Evolutionary conservation across 257 asterid species (phyloP).

Genomic region (Salvia rosmarinus): DNA sequence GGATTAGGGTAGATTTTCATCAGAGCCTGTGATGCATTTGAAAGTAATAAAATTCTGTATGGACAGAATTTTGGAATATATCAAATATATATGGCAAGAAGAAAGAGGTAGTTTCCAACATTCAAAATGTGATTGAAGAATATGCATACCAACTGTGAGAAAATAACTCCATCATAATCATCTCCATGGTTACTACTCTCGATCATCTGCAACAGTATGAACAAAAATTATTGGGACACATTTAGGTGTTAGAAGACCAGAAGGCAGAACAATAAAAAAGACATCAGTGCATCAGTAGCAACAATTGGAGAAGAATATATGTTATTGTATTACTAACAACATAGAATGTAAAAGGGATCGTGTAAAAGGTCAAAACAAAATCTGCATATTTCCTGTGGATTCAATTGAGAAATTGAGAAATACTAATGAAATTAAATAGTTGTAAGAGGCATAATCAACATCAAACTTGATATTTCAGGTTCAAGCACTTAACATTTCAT

Average conservation of each 20-base stretch:
- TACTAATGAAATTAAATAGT: slow-evolving; percentile 7
- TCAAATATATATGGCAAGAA: slow-evolving; percentile 1
- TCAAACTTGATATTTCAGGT: background rate
- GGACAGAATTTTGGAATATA: background rate
- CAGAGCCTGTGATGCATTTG: slow-evolving; percentile 20
- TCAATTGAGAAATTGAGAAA: slow-evolving; percentile 26
- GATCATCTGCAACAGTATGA: slow-evolving; percentile 66
- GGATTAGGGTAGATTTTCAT: background rate
- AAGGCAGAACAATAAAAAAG: slow-evolving; percentile 28
- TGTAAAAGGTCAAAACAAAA: background rate
- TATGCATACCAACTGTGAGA: slow-evolving; percentile 86
- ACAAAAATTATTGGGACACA: slow-evolving; percentile 14
- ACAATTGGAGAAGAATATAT: slow-evolving; percentile 12
- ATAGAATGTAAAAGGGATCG: slow-evolving; percentile 1
- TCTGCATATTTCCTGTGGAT: background rate
- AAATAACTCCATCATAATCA: slow-evolving; percentile 95
- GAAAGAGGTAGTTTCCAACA: slow-evolving; percentile 5
- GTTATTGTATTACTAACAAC: slow-evolving; percentile 12
- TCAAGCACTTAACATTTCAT: background rate
- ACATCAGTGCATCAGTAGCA: background rate
- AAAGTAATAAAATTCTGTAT: slow-evolving; percentile 15
- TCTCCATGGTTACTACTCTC: slow-evolving; percentile 98
- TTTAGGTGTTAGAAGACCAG: slow-evolving; percentile 23
- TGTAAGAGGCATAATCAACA: background rate
- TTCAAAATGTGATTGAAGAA: slow-evolving; percentile 31